Evolutionary conservation across 163 green algal genomes (phyloP).

Genomic region (Scenedesmus sp.): DNA sequence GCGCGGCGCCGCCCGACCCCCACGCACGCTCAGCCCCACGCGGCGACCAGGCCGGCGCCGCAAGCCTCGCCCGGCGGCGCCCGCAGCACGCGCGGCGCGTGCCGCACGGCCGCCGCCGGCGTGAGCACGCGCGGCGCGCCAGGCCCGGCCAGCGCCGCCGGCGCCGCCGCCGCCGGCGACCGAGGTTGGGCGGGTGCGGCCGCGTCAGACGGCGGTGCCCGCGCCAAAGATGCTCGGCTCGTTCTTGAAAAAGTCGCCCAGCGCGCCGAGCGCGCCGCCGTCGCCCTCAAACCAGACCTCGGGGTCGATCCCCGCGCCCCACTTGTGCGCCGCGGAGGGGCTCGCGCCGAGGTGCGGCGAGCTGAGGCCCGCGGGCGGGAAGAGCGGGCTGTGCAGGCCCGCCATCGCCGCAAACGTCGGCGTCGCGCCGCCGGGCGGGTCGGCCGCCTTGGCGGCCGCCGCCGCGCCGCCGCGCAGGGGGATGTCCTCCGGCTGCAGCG

Average conservation of each 20-base stretch:
- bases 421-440: no score
- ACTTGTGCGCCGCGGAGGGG: constrained; percentile 23
- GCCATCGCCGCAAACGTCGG: constrained; percentile 28
- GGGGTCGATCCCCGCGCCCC: constrained; percentile 42
- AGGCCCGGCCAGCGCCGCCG: no score
- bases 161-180: no score
- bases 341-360: neutral
- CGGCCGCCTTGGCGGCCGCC: neutral
- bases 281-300: constrained; percentile 47
- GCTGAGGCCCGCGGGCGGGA: neutral
- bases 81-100: constrained; percentile 1
- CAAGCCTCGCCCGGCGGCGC: no score
- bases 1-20: no score
- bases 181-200: no score
- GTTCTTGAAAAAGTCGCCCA: constrained; percentile 30
- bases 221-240: constrained; percentile 24
- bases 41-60: constrained; percentile 15
- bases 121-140: no score
- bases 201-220: no score
- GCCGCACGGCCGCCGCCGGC: neutral
- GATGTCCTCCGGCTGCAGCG: neutral
- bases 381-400: constrained; percentile 31
- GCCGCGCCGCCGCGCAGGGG: neutral
- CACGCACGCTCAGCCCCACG: no score
- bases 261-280: neutral